Evolutionary conservation across 2,329 filamentous ascomycete genomes (phyloP), one percentile per base, ranked within the genome.

Genomic region (Hymenoscyphus fraxineus): DNA sequence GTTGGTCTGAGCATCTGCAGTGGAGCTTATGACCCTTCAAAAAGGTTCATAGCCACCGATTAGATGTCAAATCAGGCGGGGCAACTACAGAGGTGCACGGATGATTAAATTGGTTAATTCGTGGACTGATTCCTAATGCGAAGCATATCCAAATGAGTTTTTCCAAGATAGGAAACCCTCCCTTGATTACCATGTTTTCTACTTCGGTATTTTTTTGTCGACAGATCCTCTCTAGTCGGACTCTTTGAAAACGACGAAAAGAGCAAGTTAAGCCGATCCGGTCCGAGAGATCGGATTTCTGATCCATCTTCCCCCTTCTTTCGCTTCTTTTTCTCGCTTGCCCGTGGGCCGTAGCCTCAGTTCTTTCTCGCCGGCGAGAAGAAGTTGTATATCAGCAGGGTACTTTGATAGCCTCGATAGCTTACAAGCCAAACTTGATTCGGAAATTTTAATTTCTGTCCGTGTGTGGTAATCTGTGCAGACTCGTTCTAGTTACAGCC

Each of bases 81-180:
- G 44, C 12, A 38, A 40, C 10, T 44, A 40, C n/a, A 47, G 16
- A 19, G 19, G 44, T 51, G 40, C 59, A 54, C 59, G 19, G 59
- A 32, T 47, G 22, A 5, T 51, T 31, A n/a, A 22, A 39, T 32
- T 47, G 39, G 16, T 31, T 31, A 10, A 32, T 54, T 47, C 59
- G 44, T 51, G 44, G 44, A 51, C 22, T 51, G 19, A 10, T 27
- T 51, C 60, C 40, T 15, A 62, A 58, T 19, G 6, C 22, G 60
- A 56, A 62, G 35, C 60, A 58, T 62, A 22, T 62, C 60, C 60
- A 62, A 51, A 62, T 58, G 47, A 62, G 19, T 10, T 32, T 39
- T 7, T 35, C 9, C 60, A 12, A 62, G 55, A 62, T 7, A 51
- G 60, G 60, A 58, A 54, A 22, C 41, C 9, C 32, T 40, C 55